A percentile compares a stretch with the other conserved stretches of the same genome.
These are phyloP conservation scores for Acephala macrosclerotiorum DNA, from an alignment of 2,329 filamentous ascomycete genomes.

Conservation along the genomic window DNA sequence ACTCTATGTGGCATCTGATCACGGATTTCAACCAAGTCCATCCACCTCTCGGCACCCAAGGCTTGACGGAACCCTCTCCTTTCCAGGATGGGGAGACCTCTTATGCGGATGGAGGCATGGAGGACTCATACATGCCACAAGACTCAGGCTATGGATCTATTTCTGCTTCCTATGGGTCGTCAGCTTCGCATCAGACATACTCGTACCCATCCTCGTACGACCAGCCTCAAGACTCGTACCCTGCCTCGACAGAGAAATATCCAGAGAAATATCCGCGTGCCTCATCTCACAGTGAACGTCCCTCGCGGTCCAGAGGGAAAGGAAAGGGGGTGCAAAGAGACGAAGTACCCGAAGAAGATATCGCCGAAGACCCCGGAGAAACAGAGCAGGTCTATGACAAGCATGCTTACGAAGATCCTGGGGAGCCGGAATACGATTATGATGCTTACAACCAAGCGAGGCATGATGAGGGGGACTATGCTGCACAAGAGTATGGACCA, in stretches of 20 bases:
- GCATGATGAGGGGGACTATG: not conserved
- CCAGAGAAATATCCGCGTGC: not conserved
- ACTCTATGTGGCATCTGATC: conserved; percentile 15
- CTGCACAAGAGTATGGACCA: not conserved
- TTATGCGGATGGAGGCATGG: conserved; percentile 2
- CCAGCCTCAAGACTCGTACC: not conserved
- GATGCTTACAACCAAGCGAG: not conserved
- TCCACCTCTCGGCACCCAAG: conserved; percentile 3
- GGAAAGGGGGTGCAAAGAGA: not conserved
- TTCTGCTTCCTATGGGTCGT: not conserved
- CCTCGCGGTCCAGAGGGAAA: not conserved
- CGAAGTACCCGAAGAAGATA: not conserved
- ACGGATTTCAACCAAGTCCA: conserved; percentile 24
- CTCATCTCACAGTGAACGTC: not conserved
- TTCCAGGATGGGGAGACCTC: conserved; percentile 1
- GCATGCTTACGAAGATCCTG: not conserved
- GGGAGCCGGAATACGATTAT: not conserved
- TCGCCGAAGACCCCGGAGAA: not conserved
- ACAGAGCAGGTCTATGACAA: not conserved
- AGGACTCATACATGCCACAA: not conserved
- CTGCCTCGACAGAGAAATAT: not conserved
- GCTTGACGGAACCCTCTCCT: not conserved
- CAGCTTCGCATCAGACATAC: not conserved
- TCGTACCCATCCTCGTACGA: not conserved
- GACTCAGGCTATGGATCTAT: not conserved